A percentile compares a stretch with the other conserved stretches of the same genome.
phyloP scores from a whole-genome alignment of 2,329 filamentous ascomycete genomes.

The Sclerotiophoma versabilis region DNA sequence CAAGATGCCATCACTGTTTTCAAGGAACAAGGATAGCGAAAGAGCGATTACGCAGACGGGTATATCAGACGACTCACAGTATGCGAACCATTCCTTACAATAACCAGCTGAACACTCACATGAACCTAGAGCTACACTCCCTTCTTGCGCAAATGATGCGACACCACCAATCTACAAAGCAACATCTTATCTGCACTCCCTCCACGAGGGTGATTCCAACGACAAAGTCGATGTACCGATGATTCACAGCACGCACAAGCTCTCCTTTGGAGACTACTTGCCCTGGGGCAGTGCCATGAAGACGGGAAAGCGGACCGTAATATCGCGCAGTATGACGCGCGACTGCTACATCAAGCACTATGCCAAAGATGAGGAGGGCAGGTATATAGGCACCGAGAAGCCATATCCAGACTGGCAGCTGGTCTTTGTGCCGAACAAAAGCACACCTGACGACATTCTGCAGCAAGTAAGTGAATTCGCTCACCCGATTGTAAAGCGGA shows the following conservation, averaged over 20 bases:
- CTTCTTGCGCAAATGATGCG: background rate
- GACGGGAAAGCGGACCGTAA: constrained; percentile 9
- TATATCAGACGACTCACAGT: background rate
- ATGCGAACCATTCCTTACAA: background rate
- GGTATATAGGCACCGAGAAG: constrained; percentile 13
- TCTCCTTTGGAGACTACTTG: constrained; percentile 10
- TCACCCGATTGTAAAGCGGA: background rate
- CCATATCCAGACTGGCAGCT: constrained; percentile 12
- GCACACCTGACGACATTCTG: constrained; percentile 11
- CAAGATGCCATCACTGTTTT: constrained; percentile 7
- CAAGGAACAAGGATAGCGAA: constrained; percentile 1
- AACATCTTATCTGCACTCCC: constrained; percentile 7
- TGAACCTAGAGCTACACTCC: background rate
- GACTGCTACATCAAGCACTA: constrained; percentile 18
- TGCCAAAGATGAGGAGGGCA: constrained; percentile 16
- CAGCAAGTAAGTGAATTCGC: background rate
- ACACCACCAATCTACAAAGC: constrained; percentile 2
- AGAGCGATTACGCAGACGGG: background rate
- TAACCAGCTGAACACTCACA: background rate
- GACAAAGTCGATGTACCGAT: constrained; percentile 14
- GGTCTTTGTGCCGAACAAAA: constrained; percentile 13
- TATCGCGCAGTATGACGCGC: constrained; percentile 15
- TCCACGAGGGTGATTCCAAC: constrained; percentile 7
- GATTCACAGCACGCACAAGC: constrained; percentile 14
- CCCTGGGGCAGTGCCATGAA: constrained; percentile 12